These are phyloP conservation scores for Apiospora hydei DNA, from an alignment of 2,329 filamentous ascomycete species.

Conservation along the genomic window DNA sequence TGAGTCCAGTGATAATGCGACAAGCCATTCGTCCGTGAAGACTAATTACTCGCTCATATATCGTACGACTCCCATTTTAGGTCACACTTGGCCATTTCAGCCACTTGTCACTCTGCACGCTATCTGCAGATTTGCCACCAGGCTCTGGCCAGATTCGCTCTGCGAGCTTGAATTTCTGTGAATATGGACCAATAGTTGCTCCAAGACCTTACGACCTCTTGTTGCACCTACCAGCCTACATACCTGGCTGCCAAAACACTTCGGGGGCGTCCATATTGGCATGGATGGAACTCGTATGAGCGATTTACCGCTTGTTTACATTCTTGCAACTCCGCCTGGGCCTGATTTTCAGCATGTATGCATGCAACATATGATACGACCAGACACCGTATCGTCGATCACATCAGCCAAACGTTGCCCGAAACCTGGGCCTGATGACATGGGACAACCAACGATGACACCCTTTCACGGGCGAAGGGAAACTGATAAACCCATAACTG, in stretches of 20 bases:
- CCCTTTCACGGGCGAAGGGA: not conserved
- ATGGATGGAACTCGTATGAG: not conserved
- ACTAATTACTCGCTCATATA: not conserved
- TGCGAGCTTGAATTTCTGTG: not conserved
- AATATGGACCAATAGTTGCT: not conserved
- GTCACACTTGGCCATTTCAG: not conserved
- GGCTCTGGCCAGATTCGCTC: not conserved
- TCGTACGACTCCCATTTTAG: not conserved
- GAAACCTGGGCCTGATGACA: not conserved
- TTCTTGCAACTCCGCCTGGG: not conserved
- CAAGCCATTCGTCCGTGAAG: not conserved
- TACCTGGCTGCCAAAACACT: not conserved
- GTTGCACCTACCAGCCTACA: not conserved
- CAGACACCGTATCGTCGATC: conserved; percentile 8
- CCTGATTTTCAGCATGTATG: not conserved
- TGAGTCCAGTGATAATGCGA: not conserved
- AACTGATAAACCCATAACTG: not conserved
- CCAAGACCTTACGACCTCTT: not conserved
- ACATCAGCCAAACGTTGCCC: not conserved
- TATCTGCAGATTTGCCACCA: not conserved
- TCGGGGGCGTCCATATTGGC: not conserved
- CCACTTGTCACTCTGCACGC: not conserved
- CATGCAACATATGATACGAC: not conserved
- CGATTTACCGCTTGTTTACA: not conserved
- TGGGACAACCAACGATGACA: not conserved